Percentiles rank a stretch among this genome's conserved stretches.
These are phyloP conservation scores for Hypocreales sp. DNA, from an alignment of 2,329 filamentous ascomycete species.

Conservation along the genomic window DNA sequence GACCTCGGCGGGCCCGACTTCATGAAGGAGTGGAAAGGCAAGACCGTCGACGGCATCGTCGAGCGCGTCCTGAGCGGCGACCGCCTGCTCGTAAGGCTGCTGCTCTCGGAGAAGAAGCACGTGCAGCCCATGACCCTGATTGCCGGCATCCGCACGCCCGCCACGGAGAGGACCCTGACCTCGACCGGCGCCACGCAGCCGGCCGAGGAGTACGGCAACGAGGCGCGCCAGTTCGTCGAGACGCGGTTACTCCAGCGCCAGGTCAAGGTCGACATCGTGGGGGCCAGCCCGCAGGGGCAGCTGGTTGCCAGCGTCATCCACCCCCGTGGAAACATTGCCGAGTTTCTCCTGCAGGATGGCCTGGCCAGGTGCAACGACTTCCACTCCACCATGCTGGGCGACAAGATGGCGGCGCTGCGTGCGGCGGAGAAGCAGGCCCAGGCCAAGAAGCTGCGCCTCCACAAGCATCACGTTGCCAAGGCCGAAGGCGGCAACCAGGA, in stretches of 20 bases:
- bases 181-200: constrained; percentile 68
- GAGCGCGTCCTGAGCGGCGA: constrained; percentile 89
- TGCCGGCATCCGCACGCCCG: constrained; percentile 75
- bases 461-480: constrained; percentile 67
- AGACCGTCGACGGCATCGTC: constrained; percentile 70
- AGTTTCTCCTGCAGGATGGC: constrained; percentile 77
- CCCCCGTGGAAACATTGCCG: constrained; percentile 82
- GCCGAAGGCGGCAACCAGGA: constrained; percentile 52
- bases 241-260: constrained; percentile 70
- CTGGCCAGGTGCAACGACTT: constrained; percentile 88
- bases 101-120: constrained; percentile 72
- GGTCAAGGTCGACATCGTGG: constrained; percentile 69
- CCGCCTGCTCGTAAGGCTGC: constrained; percentile 68
- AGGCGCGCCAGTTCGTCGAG: constrained; percentile 81
- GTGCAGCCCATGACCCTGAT: constrained; percentile 77
- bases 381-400: constrained; percentile 82
- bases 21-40: constrained; percentile 70
- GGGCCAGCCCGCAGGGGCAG: constrained; percentile 78
- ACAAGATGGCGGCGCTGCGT: constrained; percentile 73
- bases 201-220: constrained; percentile 79
- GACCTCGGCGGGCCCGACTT: constrained; percentile 71
- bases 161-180: constrained; percentile 71
- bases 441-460: constrained; percentile 59
- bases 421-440: constrained; percentile 79
- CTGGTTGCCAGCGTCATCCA: constrained; percentile 81